A percentile compares a stretch with the other conserved stretches of the same genome.
phyloP scores from a whole-genome alignment of 2,329 filamentous ascomycete species.

The Geoglossum cookeanum region DNA sequence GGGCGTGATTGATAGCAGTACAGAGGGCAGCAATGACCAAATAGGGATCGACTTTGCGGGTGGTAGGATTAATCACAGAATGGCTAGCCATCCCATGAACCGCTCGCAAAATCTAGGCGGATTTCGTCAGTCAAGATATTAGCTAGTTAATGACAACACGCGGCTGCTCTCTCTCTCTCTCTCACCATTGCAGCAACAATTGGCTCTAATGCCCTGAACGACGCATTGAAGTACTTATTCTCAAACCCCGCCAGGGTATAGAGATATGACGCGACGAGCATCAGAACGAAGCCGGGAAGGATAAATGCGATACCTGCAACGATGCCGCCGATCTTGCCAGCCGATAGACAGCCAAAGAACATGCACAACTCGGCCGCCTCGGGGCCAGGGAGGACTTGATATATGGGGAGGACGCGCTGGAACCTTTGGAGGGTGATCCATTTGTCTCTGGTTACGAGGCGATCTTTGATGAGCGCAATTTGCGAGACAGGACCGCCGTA shows the following conservation, averaged over 20 bases:
- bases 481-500: constrained; percentile 20
- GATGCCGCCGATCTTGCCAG: constrained; percentile 17
- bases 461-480: constrained; percentile 20
- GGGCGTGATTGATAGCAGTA: constrained; percentile 14
- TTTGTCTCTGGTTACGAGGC: constrained; percentile 17
- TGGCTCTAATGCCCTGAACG: constrained; percentile 17
- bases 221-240: constrained; percentile 17
- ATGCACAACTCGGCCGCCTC: constrained; percentile 20
- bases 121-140: background rate
- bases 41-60: constrained; percentile 14
- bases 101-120: constrained; percentile 13
- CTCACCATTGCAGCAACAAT: constrained; percentile 17
- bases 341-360: constrained; percentile 20
- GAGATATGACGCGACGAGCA: constrained; percentile 16
- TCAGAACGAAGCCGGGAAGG: constrained; percentile 16
- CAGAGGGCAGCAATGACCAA: constrained; percentile 14
- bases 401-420: constrained; percentile 19
- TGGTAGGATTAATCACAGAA: constrained; percentile 13
- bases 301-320: constrained; percentile 17
- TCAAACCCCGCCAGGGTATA: constrained; percentile 16
- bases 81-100: constrained; percentile 16
- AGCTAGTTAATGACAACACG: background rate
- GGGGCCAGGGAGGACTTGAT: constrained; percentile 19
- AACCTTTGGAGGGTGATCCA: constrained; percentile 19
- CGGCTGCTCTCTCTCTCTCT: background rate